Evolutionary conservation across 2,329 filamentous ascomycete genomes (phyloP).

Genomic region (Cladosporium sp.): DNA sequence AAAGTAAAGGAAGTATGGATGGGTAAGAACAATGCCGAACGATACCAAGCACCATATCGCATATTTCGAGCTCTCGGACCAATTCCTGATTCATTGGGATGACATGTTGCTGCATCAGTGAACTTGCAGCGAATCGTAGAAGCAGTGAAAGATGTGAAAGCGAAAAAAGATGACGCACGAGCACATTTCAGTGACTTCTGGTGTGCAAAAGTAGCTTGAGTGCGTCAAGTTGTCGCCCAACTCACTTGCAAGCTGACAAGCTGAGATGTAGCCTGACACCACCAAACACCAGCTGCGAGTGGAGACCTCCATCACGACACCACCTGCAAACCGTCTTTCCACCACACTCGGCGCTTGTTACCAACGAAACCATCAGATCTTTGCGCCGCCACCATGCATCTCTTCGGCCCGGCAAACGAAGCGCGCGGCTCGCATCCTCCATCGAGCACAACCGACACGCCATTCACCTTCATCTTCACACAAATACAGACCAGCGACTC

Average conservation of each 20-base stretch:
- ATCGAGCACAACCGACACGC: not conserved
- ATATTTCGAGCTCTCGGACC: not conserved
- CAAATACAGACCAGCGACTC: not conserved
- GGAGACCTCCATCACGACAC: not conserved
- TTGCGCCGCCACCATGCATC: not conserved
- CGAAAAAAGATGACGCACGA: not conserved
- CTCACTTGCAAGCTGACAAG: not conserved
- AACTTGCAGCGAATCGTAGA: not conserved
- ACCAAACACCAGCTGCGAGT: not conserved
- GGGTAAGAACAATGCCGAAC: not conserved
- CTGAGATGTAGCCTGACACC: not conserved
- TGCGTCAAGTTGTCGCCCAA: not conserved
- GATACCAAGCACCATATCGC: not conserved
- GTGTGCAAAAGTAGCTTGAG: not conserved
- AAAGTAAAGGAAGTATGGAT: not conserved
- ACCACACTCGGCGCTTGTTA: not conserved
- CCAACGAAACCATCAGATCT: not conserved
- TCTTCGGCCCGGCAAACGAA: not conserved
- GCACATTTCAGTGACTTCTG: not conserved
- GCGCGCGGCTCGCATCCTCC: not conserved
- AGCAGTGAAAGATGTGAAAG: not conserved
- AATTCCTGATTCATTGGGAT: too few species aligned
- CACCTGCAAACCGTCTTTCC: not conserved
- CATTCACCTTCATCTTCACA: not conserved
- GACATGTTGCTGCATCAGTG: not conserved